A percentile compares a stretch with the other conserved stretches of the same genome.
These are phyloP conservation scores for Capronia coronata DNA, from an alignment of 2,329 filamentous ascomycete species.

Conservation along the genomic window DNA sequence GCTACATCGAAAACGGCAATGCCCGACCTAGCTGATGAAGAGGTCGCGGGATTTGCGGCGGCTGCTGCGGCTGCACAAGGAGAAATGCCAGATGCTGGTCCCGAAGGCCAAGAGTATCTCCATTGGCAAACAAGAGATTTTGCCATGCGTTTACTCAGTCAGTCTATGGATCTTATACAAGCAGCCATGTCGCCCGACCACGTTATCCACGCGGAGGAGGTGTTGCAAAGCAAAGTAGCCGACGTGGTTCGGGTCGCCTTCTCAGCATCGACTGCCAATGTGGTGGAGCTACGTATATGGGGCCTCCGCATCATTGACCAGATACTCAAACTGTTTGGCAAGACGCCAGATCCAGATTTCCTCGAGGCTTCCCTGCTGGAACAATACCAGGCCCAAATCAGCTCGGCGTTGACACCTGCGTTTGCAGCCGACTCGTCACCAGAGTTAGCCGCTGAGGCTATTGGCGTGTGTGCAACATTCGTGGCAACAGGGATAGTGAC, in stretches of 20 bases:
- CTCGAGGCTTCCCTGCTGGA: conserved; percentile 93
- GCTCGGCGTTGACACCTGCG: conserved; percentile 88
- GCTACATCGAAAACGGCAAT: conserved; percentile 40
- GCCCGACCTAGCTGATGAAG: conserved; percentile 88
- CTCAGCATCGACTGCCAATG: conserved; percentile 88
- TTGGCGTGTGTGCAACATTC: conserved; percentile 97
- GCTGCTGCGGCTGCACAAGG: conserved; percentile 58
- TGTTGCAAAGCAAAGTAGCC: conserved; percentile 74
- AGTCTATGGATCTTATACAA: conserved; percentile 70
- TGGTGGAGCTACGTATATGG: conserved; percentile 82
- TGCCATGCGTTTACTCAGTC: conserved; percentile 79
- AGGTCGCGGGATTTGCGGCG: conserved; percentile 91
- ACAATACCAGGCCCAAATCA: conserved; percentile 97
- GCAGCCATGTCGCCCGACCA: conserved; percentile 74
- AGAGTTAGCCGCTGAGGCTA: conserved; percentile 88
- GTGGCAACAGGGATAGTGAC: conserved; percentile 96
- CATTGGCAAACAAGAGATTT: conserved; percentile 95
- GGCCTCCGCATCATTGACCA: conserved; percentile 91
- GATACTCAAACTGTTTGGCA: conserved; percentile 86
- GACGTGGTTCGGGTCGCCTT: conserved; percentile 97
- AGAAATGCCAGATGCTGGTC: conserved; percentile 44
- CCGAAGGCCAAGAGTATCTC: conserved; percentile 72
- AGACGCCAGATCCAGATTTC: conserved; percentile 92
- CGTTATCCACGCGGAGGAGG: conserved; percentile 68
- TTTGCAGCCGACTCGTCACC: conserved; percentile 95